Evolutionary conservation across 371 early-diverging fungal genomes (phyloP).

Genomic region (Mucor piriformis): DNA sequence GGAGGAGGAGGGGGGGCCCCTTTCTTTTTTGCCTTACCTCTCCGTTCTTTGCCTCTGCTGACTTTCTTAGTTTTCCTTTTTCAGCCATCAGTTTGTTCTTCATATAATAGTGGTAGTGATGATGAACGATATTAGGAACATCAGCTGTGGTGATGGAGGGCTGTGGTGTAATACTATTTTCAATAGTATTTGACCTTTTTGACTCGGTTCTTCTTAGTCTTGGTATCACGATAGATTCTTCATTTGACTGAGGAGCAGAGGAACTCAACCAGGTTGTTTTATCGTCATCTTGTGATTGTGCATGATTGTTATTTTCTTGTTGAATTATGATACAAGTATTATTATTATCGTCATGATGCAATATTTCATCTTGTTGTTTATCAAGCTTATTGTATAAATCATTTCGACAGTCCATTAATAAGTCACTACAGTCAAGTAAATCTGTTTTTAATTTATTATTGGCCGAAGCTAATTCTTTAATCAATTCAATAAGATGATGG

Average conservation of each 20-base stretch:
- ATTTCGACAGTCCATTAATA: constrained; percentile 33
- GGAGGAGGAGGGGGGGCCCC: too few relatives aligned
- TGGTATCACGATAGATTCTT: constrained; percentile 1
- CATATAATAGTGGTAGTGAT: constrained; percentile 47
- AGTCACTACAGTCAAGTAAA: constrained; percentile 39
- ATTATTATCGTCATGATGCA: constrained; percentile 6
- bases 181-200: neutral
- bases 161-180: neutral
- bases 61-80: constrained; percentile 15
- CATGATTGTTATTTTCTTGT: neutral
- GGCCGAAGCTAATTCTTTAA: constrained; percentile 50
- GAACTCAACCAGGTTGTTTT: constrained; percentile 10
- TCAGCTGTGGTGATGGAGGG: constrained; percentile 11
- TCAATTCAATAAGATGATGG: constrained; percentile 33
- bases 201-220: neutral
- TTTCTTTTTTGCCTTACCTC: neutral
- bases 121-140: constrained; percentile 39
- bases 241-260: constrained; percentile 22
- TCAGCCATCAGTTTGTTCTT: constrained; percentile 18
- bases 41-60: neutral
- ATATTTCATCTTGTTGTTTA: constrained; percentile 3
- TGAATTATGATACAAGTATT: neutral
- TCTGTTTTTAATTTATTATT: constrained; percentile 49
- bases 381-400: constrained; percentile 7
- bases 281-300: constrained; percentile 12